Percentiles rank a stretch among this genome's conserved stretches.
phyloP scores from a whole-genome alignment of 2,329 filamentous ascomycete species.

The Fulvia fulva region DNA sequence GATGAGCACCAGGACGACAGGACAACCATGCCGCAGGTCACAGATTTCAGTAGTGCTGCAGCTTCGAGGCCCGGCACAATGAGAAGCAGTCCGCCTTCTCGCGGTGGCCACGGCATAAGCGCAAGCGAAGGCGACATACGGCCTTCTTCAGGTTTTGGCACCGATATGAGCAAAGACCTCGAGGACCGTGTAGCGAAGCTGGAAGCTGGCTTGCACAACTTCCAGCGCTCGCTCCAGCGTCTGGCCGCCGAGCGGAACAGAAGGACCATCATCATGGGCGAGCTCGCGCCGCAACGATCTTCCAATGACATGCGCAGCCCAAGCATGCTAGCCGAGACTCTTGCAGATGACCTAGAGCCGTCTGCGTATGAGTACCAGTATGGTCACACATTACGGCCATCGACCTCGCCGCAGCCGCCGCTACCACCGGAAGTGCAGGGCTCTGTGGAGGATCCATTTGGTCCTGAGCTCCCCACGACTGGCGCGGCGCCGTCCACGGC shows the following conservation, averaged over 20 bases:
- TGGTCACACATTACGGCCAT: constrained; percentile 19
- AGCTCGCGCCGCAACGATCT: constrained; percentile 15
- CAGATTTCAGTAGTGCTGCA: neutral
- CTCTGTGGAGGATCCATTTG: constrained; percentile 15
- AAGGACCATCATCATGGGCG: constrained; percentile 29
- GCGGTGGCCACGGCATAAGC: constrained; percentile 7
- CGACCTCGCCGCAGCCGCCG: constrained; percentile 21
- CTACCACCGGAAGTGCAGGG: constrained; percentile 14
- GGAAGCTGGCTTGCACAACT: constrained; percentile 32
- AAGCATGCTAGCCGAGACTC: constrained; percentile 34
- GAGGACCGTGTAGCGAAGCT: constrained; percentile 35
- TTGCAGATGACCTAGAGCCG: constrained; percentile 19
- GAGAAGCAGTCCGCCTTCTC: constrained; percentile 17
- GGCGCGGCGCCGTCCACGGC: neutral
- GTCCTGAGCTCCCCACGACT: constrained; percentile 3
- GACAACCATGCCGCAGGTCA: neutral
- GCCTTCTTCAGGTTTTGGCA: constrained; percentile 14
- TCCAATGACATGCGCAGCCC: constrained; percentile 27
- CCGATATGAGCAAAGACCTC: constrained; percentile 27
- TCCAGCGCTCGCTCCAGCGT: constrained; percentile 32
- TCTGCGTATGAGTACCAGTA: constrained; percentile 24
- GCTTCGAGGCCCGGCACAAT: constrained; percentile 9
- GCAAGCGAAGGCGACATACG: constrained; percentile 10
- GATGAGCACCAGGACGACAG: constrained; percentile 1
- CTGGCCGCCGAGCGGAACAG: constrained; percentile 32